phyloP scores from a whole-genome alignment of 495 filamentous ascomycete genomes.

The Hypoxylon rickii region DNA sequence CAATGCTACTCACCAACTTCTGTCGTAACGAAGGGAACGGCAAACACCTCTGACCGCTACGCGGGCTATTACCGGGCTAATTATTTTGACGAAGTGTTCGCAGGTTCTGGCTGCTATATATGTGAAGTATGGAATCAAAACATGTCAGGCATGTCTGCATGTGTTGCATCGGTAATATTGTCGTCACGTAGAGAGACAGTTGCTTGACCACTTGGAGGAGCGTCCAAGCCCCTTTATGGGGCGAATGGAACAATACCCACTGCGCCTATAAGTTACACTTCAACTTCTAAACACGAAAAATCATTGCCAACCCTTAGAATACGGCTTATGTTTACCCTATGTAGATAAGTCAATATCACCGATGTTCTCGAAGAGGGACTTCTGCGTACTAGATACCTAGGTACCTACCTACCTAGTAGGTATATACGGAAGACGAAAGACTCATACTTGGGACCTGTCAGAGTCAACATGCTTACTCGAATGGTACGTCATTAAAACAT shows the following conservation, averaged over 20 bases:
- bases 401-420: background rate
- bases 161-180: slow-evolving; percentile 24
- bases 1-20: slow-evolving; percentile 17
- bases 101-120: slow-evolving; percentile 15
- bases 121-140: slow-evolving; percentile 14
- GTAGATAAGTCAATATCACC: slow-evolving; percentile 2
- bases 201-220: slow-evolving; percentile 18
- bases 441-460: slow-evolving; percentile 1
- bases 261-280: slow-evolving; percentile 16
- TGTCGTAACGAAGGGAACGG: slow-evolving; percentile 9
- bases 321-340: background rate
- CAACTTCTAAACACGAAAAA: slow-evolving; percentile 19
- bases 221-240: slow-evolving; percentile 23
- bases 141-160: slow-evolving; percentile 14
- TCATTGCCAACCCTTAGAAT: slow-evolving; percentile 2
- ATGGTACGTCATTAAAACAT: slow-evolving; percentile 12
- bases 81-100: slow-evolving; percentile 19
- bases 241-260: slow-evolving; percentile 29
- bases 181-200: slow-evolving; percentile 10
- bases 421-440: slow-evolving; percentile 10
- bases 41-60: slow-evolving; percentile 26
- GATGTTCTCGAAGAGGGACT: too few relatives aligned
- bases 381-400: too few relatives aligned
- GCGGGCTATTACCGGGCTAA: slow-evolving; percentile 23
- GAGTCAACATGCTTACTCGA: slow-evolving; percentile 10